A percentile compares a stretch with the other conserved stretches of the same genome.
phyloP scores from a whole-genome alignment of 257 asterid species.

The Ilex aquifolium region DNA sequence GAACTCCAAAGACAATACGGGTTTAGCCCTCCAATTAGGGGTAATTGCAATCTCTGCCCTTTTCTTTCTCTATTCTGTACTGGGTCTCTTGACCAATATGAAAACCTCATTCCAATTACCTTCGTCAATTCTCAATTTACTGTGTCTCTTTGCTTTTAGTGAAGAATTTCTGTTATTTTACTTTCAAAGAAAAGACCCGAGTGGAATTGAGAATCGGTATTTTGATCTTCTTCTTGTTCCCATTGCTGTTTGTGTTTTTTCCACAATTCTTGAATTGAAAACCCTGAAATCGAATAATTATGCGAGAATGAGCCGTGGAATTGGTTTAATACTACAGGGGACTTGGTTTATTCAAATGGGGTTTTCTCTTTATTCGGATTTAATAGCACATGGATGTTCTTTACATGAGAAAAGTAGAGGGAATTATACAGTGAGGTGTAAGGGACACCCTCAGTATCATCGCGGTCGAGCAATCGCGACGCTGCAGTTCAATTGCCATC shows the following conservation, averaged over 20 bases:
- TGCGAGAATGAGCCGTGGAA: conserved; percentile 60
- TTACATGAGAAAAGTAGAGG: conserved; percentile 80
- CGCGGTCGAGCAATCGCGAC: conserved; percentile 90
- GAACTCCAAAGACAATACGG: conserved; percentile 44
- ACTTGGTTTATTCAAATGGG: conserved; percentile 96
- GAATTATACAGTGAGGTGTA: conserved; percentile 74
- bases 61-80: conserved; percentile 51
- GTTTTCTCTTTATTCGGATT: conserved; percentile 66
- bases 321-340: conserved; percentile 76
- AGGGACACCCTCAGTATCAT: conserved; percentile 81
- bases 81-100: conserved; percentile 45
- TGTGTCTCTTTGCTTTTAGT: conserved; percentile 65
- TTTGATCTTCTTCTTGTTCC: conserved; percentile 74
- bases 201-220: conserved; percentile 83
- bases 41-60: conserved; percentile 52
- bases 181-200: conserved; percentile 64
- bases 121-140: conserved; percentile 36
- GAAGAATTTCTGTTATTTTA: conserved; percentile 78
- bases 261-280: conserved; percentile 64
- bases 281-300: conserved; percentile 37
- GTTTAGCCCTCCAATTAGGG: conserved; percentile 67
- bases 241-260: conserved; percentile 57
- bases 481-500: conserved; percentile 82
- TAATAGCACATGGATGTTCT: conserved; percentile 64
- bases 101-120: conserved; percentile 38